Conservation (phyloP, 306 rosid species). For the Crotalaria pallida region DNA sequence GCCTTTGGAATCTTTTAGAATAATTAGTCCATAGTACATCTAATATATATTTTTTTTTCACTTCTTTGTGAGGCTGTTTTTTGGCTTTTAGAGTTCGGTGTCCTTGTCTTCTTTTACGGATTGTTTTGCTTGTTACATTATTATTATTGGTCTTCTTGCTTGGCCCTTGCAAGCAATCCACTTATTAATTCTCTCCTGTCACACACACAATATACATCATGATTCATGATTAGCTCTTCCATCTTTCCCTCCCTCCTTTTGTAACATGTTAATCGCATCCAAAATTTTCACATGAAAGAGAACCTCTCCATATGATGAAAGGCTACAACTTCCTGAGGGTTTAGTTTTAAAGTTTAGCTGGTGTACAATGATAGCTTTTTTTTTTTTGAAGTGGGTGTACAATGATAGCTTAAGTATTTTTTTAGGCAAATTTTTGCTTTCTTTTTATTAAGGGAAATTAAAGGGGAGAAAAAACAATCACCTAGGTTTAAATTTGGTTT, state of each 20-base stretch:
- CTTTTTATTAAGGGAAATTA: no score
- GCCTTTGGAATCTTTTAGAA: constrained; percentile 47
- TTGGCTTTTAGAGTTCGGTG: constrained; percentile 52
- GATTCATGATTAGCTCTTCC: constrained; percentile 31
- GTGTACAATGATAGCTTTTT: no score
- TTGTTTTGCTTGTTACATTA: constrained; percentile 42
- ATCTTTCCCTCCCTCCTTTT: constrained; percentile 7
- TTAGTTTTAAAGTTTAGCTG: not conserved
- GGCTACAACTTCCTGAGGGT: not conserved
- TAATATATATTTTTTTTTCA: constrained; percentile 6
- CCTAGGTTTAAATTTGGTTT: no score
- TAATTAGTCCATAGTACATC: constrained; percentile 24
- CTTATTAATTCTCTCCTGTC: constrained; percentile 29
- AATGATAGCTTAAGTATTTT: no score
- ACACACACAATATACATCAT: constrained; percentile 36
- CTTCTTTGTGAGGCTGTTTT: constrained; percentile 36
- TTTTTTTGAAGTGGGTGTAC: no score
- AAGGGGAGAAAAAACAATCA: no score
- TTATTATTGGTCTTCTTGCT: constrained; percentile 32
- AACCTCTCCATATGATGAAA: not conserved
- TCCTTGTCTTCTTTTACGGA: constrained; percentile 47
- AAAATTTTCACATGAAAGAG: not conserved
- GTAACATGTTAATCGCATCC: constrained; percentile 19
- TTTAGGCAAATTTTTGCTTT: no score
- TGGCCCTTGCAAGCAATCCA: constrained; percentile 48